Evolutionary conservation across 1,284 basidiomycete genomes (phyloP).

Genomic region (Ustilago sp.): DNA sequence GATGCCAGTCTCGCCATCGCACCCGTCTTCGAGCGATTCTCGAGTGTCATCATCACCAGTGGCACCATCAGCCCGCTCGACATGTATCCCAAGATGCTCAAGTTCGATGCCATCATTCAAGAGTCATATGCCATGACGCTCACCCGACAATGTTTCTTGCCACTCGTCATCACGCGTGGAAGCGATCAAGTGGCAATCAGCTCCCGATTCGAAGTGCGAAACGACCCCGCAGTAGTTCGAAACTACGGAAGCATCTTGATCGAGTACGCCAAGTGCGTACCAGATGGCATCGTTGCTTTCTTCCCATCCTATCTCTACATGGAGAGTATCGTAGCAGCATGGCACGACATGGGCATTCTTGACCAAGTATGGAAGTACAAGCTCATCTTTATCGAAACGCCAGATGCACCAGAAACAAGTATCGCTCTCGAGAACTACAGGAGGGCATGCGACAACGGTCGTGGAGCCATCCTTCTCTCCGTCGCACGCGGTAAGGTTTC

Average conservation of each 20-base stretch:
- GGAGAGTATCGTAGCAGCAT: conserved; percentile 99
- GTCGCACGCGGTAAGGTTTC: conserved; percentile 99
- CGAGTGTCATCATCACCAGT: conserved; percentile 97
- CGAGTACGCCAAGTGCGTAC: conserved; percentile 97
- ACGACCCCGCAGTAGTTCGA: conserved; percentile 97
- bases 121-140: conserved; percentile 99
- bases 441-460: conserved; percentile 96
- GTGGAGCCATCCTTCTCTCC: conserved; percentile 94
- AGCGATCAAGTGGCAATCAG: conserved; percentile 99
- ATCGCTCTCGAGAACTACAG: conserved; percentile 98
- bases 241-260: conserved; percentile 98
- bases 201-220: conserved; percentile 98
- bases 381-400: conserved; percentile 98
- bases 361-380: conserved; percentile 99
- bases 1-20: conserved; percentile 98
- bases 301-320: conserved; percentile 99
- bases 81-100: conserved; percentile 99
- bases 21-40: conserved; percentile 97
- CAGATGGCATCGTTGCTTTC: conserved; percentile 99
- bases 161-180: conserved; percentile 96
- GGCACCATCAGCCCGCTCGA: conserved; percentile 98
- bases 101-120: conserved; percentile 96
- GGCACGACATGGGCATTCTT: conserved; percentile 99
- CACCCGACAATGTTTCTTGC: conserved; percentile 94
- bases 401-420: conserved; percentile 98